phyloP scores from a whole-genome alignment of 2,329 filamentous ascomycete species.

The Chaetomium strumarium region DNA sequence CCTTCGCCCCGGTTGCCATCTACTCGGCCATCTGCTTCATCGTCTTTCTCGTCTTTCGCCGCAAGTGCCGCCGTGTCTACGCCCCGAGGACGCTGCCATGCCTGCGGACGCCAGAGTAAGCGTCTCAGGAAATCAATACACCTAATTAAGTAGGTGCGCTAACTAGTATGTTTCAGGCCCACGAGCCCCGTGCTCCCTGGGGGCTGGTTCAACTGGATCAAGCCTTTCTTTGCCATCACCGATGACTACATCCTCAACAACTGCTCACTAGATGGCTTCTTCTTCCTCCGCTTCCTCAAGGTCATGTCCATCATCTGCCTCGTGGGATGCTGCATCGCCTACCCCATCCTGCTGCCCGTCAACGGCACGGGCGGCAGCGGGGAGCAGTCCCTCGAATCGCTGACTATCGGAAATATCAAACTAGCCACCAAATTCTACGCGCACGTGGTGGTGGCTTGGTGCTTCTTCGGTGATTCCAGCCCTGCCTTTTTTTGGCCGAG shows the following conservation, averaged over 20 bases:
- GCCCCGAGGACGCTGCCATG: slow-evolving; percentile 47
- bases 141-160: background rate
- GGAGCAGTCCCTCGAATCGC: slow-evolving; percentile 58
- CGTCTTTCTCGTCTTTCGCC: slow-evolving; percentile 46
- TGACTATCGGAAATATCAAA: slow-evolving; percentile 50
- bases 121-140: slow-evolving; percentile 34
- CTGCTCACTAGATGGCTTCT: slow-evolving; percentile 81
- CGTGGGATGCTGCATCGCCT: slow-evolving; percentile 73
- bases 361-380: slow-evolving; percentile 73
- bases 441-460: slow-evolving; percentile 72
- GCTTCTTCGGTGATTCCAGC: slow-evolving; percentile 62
- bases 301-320: slow-evolving; percentile 71
- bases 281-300: slow-evolving; percentile 81
- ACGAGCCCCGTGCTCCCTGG: slow-evolving; percentile 49
- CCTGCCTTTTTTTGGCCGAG: background rate
- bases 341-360: slow-evolving; percentile 77
- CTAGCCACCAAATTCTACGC: slow-evolving; percentile 66
- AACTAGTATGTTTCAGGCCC: slow-evolving; percentile 36
- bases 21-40: slow-evolving; percentile 44
- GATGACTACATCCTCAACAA: slow-evolving; percentile 81
- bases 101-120: slow-evolving; percentile 46
- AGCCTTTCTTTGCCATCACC: slow-evolving; percentile 53
- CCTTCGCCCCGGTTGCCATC: slow-evolving; percentile 47
- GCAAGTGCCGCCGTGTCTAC: slow-evolving; percentile 47
- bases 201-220: slow-evolving; percentile 59